phyloP scores from a whole-genome alignment of 495 filamentous ascomycete genomes.

The Emericellopsis terricola region DNA sequence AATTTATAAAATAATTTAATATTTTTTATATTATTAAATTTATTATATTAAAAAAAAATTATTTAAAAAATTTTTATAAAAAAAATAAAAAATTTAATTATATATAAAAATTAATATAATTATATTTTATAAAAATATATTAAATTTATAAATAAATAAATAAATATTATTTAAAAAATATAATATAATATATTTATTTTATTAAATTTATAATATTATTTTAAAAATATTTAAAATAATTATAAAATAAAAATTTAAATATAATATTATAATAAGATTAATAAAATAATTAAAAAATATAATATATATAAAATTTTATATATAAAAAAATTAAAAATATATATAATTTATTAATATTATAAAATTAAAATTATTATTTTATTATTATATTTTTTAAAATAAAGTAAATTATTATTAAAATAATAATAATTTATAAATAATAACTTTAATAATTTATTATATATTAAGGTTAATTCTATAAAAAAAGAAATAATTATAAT shows the following conservation, averaged over 20 bases:
- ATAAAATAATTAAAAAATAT: neutral
- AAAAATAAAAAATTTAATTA: neutral
- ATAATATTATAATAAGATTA: neutral
- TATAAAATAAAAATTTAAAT: neutral
- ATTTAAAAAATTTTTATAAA: neutral
- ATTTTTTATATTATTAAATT: neutral
- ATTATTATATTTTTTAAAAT: neutral
- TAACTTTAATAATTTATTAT: neutral
- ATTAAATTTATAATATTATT: neutral
- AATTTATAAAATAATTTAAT: neutral
- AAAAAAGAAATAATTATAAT: slow-evolving; percentile 2
- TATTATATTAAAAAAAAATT: neutral
- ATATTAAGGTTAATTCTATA: slow-evolving; percentile 1
- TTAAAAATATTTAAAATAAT: neutral
- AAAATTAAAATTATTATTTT: neutral
- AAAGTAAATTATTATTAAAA: neutral
- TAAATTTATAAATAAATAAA: neutral
- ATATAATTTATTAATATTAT: neutral
- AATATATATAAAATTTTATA: neutral
- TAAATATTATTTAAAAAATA: neutral
- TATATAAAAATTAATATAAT: neutral
- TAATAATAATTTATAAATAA: slow-evolving; percentile 2
- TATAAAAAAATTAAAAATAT: neutral
- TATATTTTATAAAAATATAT: neutral
- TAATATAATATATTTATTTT: slow-evolving; percentile 2